Conservation (phyloP, 257 asterid genomes). For the Penstemon newberryi region DNA sequence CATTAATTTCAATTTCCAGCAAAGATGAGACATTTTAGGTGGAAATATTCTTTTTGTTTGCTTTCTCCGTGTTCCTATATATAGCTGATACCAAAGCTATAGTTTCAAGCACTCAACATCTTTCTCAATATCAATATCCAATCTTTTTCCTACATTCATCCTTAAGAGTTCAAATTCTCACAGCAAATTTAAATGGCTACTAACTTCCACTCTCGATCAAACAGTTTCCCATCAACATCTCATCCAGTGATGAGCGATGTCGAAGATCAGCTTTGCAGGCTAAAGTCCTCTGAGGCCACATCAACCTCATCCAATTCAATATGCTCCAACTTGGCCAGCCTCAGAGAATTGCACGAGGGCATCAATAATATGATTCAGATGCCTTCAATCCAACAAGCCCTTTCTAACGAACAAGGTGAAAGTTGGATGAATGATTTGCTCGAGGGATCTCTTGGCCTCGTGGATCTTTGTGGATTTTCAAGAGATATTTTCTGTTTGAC, state of each 20-base stretch:
- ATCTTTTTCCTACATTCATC: background rate
- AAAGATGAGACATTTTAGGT: background rate
- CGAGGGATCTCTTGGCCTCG: slow-evolving; percentile 31
- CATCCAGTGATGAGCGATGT: slow-evolving; percentile 26
- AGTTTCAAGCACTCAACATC: no score
- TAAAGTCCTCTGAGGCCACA: slow-evolving; percentile 16
- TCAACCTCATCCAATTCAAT: slow-evolving; percentile 4
- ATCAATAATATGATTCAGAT: slow-evolving; percentile 28
- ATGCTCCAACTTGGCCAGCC: slow-evolving; percentile 21
- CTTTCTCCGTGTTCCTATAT: slow-evolving; percentile 7
- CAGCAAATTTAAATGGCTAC: background rate
- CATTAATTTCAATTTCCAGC: background rate
- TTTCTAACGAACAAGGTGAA: slow-evolving; percentile 5
- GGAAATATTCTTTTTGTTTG: background rate
- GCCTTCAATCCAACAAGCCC: slow-evolving; percentile 27
- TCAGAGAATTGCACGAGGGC: slow-evolving; percentile 21
- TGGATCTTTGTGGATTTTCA: slow-evolving; percentile 31
- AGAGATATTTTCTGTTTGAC: slow-evolving; percentile 26
- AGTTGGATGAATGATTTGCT: slow-evolving; percentile 27
- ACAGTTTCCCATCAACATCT: slow-evolving; percentile 31
- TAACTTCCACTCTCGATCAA: slow-evolving; percentile 29
- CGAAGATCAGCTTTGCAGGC: slow-evolving; percentile 28
- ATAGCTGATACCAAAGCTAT: background rate
- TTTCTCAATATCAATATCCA: background rate
- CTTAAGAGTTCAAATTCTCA: background rate